These are phyloP conservation scores for Polysphondylium violaceum DNA, from an alignment of 78 protist species.

Conservation along the genomic window DNA sequence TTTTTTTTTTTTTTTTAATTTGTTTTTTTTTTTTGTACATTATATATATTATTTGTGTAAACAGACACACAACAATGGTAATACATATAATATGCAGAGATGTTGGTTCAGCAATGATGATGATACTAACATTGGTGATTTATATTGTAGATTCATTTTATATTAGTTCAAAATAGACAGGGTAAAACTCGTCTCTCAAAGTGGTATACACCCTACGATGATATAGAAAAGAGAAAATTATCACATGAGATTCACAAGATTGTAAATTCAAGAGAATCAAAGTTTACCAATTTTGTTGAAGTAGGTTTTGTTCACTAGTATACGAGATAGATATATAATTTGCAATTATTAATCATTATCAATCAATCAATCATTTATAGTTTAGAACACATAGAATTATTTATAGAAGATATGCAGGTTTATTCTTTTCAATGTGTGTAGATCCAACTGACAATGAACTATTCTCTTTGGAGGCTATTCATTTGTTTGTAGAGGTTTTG, in stretches of 20 bases:
- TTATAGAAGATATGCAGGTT: conserved; percentile 97
- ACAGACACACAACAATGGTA: no score
- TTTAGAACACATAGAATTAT: conserved; percentile 90
- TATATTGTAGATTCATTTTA: conserved; percentile 93
- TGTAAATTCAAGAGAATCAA: conserved; percentile 92
- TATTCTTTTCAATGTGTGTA: conserved; percentile 96
- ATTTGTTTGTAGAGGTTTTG: conserved; percentile 97
- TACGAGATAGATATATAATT: not conserved
- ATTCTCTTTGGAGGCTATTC: conserved; percentile 95
- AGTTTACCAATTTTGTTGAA: conserved; percentile 98
- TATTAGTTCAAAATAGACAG: conserved; percentile 97
- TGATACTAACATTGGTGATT: no score
- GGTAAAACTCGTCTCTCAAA: conserved; percentile 99
- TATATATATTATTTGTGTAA: no score
- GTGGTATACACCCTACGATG: conserved; percentile 94
- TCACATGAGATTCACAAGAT: conserved; percentile 94
- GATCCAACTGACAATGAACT: conserved; percentile 97
- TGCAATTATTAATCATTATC: not conserved
- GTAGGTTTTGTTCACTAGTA: conserved; percentile 23
- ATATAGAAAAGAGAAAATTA: conserved; percentile 95
- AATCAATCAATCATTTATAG: conserved; percentile 81
- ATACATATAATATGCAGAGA: no score
- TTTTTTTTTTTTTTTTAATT: no score
- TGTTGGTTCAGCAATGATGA: no score
- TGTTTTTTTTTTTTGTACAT: no score